These are phyloP conservation scores for Lathyrus sativus DNA, from an alignment of 306 rosid species.

Conservation along the genomic window DNA sequence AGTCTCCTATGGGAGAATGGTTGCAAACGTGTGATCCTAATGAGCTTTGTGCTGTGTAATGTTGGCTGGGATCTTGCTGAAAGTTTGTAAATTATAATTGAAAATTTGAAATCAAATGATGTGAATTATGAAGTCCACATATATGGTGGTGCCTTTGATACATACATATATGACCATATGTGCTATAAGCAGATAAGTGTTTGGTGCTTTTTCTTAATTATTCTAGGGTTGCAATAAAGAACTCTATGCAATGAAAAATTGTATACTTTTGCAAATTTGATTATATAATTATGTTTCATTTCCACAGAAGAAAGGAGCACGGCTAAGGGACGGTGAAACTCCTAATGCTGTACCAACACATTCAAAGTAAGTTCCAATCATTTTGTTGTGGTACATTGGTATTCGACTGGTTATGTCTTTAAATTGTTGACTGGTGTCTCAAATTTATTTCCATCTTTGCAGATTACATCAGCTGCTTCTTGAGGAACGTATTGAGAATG, in stretches of 20 bases:
- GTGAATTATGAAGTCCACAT: conserved; percentile 6
- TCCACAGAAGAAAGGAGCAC: conserved; percentile 78
- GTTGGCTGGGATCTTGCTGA: conserved; percentile 33
- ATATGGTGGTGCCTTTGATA: conserved; percentile 18
- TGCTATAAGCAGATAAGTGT: conserved; percentile 38
- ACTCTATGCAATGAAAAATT: conserved; percentile 20
- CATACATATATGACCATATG: conserved; percentile 20
- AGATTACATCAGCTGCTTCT: conserved; percentile 92
- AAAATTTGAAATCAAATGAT: conserved; percentile 12
- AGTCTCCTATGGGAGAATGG: conserved; percentile 1
- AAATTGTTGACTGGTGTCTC: conserved; percentile 42
- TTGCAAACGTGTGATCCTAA: conserved; percentile 22
- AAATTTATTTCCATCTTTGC: conserved; percentile 41
- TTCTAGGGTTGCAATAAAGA: conserved; percentile 6
- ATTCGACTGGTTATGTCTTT: conserved; percentile 28
- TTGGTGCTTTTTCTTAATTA: conserved; percentile 31
- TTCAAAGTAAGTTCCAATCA: conserved; percentile 68
- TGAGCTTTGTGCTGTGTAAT: conserved; percentile 16
- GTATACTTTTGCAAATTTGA: conserved; percentile 22
- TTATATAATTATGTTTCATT: conserved; percentile 37
- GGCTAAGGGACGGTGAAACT: conserved; percentile 78
- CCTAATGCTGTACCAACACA: conserved; percentile 70
- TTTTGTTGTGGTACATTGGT: conserved; percentile 38
- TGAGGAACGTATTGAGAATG: conserved; percentile 88
- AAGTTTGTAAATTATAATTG: conserved; percentile 20